Conservation (phyloP, 1,139 yeast species). For the Kurtzmaniella quercitrusa region DNA sequence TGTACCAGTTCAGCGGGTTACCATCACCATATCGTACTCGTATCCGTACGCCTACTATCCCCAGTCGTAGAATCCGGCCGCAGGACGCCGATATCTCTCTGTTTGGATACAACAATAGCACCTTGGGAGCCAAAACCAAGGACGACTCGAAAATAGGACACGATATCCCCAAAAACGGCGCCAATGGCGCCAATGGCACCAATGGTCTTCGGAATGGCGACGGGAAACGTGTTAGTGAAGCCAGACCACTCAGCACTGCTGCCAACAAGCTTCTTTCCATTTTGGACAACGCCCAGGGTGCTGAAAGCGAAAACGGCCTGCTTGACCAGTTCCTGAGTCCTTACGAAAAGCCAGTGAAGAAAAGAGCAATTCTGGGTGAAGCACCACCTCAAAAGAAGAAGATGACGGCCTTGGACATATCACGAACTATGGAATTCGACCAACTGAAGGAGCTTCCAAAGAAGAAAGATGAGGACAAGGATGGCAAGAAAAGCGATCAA, state of each 20-base stretch:
- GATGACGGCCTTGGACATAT: constrained; percentile 34
- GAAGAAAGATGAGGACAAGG: constrained; percentile 10
- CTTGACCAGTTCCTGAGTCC: constrained; percentile 48
- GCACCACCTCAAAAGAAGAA: constrained; percentile 4
- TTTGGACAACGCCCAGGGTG: constrained; percentile 36
- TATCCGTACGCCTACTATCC: constrained; percentile 26
- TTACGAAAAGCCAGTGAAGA: constrained; percentile 29
- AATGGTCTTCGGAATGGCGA: constrained; percentile 14
- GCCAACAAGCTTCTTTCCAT: constrained; percentile 65
- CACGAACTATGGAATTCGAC: constrained; percentile 32
- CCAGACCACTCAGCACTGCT: constrained; percentile 45
- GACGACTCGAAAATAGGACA: constrained; percentile 2
- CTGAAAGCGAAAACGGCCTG: constrained; percentile 11
- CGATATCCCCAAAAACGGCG: neutral
- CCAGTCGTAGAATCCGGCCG: constrained; percentile 13
- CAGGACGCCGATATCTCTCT: constrained; percentile 4
- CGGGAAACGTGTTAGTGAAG: neutral
- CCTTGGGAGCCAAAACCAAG: constrained; percentile 5
- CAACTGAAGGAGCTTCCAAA: constrained; percentile 25
- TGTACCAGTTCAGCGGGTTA: constrained; percentile 58
- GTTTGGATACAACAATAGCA: constrained; percentile 3
- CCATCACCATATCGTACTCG: constrained; percentile 65
- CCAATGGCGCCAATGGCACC: constrained; percentile 10
- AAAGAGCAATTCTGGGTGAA: constrained; percentile 3
- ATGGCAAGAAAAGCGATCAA: constrained; percentile 1